Evolutionary conservation across 225 moss, liverwort and hornwort genomes (phyloP).

Genomic region (Climacium dendroides): DNA sequence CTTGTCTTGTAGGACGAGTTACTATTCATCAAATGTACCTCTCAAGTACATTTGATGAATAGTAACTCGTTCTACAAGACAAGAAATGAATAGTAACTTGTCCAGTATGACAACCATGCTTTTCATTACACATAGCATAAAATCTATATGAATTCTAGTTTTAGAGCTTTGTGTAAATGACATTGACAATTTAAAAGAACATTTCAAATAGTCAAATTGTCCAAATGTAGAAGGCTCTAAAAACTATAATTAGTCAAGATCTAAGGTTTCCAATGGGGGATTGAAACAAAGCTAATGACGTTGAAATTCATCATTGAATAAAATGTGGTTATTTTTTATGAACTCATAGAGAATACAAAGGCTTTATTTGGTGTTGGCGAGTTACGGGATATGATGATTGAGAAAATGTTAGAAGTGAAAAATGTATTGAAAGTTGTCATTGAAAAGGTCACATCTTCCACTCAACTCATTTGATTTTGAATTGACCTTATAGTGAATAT

Average conservation of each 20-base stretch:
- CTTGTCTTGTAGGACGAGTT: too few species aligned
- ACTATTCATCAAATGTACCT: too few species aligned
- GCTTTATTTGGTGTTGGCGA: constrained; percentile 10
- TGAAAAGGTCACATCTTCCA: constrained; percentile 25
- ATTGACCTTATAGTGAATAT: not conserved
- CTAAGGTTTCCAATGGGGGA: accelerated
- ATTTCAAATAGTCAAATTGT: not conserved
- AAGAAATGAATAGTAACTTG: too few species aligned
- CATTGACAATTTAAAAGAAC: not conserved
- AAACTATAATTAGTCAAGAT: too few species aligned
- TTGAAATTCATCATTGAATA: too few species aligned
- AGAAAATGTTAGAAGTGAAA: constrained; percentile 20
- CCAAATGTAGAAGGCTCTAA: too few species aligned
- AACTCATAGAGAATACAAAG: constrained; percentile 27
- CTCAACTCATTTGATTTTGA: not conserved
- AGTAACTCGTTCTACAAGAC: too few species aligned
- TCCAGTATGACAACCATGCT: too few species aligned
- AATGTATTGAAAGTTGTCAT: constrained; percentile 15
- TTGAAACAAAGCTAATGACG: not conserved
- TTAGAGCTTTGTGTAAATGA: not conserved
- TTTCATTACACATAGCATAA: not conserved
- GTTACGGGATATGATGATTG: constrained; percentile 24
- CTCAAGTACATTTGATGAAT: too few species aligned
- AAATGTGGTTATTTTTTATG: not conserved
- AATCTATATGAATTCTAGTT: not conserved